Base-by-base conservation (phyloP, 148 eudicot genomes). In the Vaccinium corymbosum region DNA sequence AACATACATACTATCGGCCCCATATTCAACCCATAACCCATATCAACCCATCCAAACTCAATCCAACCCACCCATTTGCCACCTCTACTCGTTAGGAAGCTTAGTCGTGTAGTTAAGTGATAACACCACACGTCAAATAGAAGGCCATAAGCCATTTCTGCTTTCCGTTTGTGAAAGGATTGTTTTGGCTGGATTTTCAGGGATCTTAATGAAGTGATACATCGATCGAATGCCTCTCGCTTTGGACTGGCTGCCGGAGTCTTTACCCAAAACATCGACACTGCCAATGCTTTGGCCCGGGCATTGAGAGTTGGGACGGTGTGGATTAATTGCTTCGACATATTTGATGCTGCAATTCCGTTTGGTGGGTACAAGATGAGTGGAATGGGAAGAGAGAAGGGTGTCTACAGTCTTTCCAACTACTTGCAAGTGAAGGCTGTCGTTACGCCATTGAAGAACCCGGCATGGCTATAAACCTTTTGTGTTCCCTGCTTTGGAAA, bases 311-410 rank as follows among this genome's bases (percentile, higher is more conserved):
- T 82, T 5, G 98, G 98, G 53, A 87, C 97, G 0, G 87, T 95
- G 16, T 95, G 98, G 98, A 87, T 94, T 71, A 95, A 95, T 61
- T 92, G 94, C 85, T 93, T 86, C 56, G 92, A 90, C 78, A 82
- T 83, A 12, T 94, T 94, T 38, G 96, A 94, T 82, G 91, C 91
- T 15, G 89, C 90, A 0, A 88, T 89, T 25, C 95, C 98, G 0
- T 94, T 93, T 38, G 98, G 96, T 3, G 98, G 97, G 25, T 95
- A 95, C 73, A 95, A 95, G 86, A 90, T 89, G 97, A 95, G 98
- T 35, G 98, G 98, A 12, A 87, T 87, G 13, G 98, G 98, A 0
- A 91, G 94, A 59, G 98, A 94, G 81, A 89, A 91, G 66, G 96
- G 98, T 11, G 35, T 87, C 59, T 90, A 94, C 83, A 86, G 94